phyloP scores from a whole-genome alignment of 306 rosid species.

The Cucurbita ficifolia region DNA sequence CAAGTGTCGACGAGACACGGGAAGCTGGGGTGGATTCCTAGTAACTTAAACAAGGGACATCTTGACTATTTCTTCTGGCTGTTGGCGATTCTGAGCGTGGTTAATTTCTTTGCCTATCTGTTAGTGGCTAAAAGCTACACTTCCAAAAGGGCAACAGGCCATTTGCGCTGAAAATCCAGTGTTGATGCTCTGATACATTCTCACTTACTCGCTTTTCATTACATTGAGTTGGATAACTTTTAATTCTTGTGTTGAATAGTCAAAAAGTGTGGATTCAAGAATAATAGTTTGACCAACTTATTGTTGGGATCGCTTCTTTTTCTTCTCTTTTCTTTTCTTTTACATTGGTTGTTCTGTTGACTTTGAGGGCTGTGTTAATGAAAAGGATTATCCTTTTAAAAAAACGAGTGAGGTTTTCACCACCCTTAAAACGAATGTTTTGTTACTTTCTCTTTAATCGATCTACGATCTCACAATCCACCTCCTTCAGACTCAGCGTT shows the following conservation, averaged over 20 bases:
- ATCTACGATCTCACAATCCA: too few relatives aligned
- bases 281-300: neutral
- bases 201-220: neutral
- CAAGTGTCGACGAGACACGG: slow-evolving; percentile 41
- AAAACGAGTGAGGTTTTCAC: too few relatives aligned
- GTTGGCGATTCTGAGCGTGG: slow-evolving; percentile 41
- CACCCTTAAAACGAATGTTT: too few relatives aligned
- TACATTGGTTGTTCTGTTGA: neutral
- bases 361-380: neutral
- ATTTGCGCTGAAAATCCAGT: neutral
- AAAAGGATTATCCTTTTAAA: too few relatives aligned
- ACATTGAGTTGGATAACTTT: neutral
- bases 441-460: too few relatives aligned
- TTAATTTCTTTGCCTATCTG: slow-evolving; percentile 44
- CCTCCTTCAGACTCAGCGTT: too few relatives aligned
- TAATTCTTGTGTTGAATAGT: neutral
- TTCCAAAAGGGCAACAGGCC: slow-evolving; percentile 36
- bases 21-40: slow-evolving; percentile 71
- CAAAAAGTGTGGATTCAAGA: neutral
- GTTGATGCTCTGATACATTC: neutral
- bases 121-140: slow-evolving; percentile 45
- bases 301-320: neutral
- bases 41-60: slow-evolving; percentile 66
- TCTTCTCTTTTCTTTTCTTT: neutral
- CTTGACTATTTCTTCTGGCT: slow-evolving; percentile 75